A percentile compares a stretch with the other conserved stretches of the same genome.
phyloP scores from a whole-genome alignment of 208 protist genomes.

The Trypanosomatidae sp. region DNA sequence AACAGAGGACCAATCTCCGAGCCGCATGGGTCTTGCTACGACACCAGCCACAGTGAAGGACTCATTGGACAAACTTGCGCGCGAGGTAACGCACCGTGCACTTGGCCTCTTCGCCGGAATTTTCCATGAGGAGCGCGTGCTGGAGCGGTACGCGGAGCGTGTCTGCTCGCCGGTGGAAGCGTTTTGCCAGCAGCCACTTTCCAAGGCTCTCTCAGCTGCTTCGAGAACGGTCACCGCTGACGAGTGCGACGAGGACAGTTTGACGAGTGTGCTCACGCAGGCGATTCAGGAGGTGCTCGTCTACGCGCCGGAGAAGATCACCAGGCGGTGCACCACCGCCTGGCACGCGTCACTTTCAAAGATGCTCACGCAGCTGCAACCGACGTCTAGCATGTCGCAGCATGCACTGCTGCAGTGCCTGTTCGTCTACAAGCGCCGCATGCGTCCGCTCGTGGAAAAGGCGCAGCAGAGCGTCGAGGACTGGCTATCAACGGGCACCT shows the following conservation, averaged over 20 bases:
- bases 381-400: conserved; percentile 6
- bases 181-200: conserved; percentile 24
- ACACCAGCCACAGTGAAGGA: conserved; percentile 7
- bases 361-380: conserved; percentile 23
- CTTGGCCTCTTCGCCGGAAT: conserved; percentile 18
- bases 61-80: conserved; percentile 17
- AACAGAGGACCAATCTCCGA: neutral
- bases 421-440: conserved; percentile 14
- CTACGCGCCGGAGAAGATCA: conserved; percentile 55
- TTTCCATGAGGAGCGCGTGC: conserved; percentile 27
- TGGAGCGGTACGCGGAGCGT: conserved; percentile 25
- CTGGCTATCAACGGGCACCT: conserved; percentile 34
- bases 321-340: conserved; percentile 32
- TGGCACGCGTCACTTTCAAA: conserved; percentile 40
- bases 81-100: conserved; percentile 24
- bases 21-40: neutral
- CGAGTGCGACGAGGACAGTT: conserved; percentile 9
- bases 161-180: conserved; percentile 13
- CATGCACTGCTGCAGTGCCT: conserved; percentile 25
- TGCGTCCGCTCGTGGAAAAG: conserved; percentile 32
- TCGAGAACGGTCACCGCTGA: neutral
- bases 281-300: conserved; percentile 35
- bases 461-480: conserved; percentile 36
- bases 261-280: conserved; percentile 5
- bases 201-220: neutral